Evolutionary conservation across 1,284 basidiomycete species (phyloP).

Genomic region (Puccinia horiana): DNA sequence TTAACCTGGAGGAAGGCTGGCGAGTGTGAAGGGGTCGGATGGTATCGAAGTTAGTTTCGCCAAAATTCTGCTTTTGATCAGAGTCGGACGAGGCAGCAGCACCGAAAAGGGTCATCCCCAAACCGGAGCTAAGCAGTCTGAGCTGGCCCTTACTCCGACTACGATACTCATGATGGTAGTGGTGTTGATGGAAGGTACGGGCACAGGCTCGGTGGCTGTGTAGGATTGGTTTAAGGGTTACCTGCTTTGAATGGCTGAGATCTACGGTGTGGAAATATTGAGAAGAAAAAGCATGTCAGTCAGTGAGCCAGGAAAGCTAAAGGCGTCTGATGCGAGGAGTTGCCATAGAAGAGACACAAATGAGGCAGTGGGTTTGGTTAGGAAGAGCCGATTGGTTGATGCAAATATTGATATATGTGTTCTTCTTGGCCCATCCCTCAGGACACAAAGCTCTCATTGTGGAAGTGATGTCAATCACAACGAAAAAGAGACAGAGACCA

Average conservation of each 20-base stretch:
- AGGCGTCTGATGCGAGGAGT: neutral
- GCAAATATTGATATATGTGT: neutral
- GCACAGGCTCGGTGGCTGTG: neutral
- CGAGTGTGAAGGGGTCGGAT: conserved; percentile 22
- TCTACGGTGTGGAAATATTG: neutral
- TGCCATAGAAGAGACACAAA: neutral
- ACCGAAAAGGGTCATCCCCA: neutral
- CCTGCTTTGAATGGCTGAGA: neutral
- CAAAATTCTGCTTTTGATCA: conserved; percentile 4
- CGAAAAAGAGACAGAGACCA: neutral
- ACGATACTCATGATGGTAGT: neutral
- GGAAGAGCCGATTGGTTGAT: neutral
- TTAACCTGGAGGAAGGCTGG: conserved; percentile 9
- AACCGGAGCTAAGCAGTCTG: conserved; percentile 6
- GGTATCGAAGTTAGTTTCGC: conserved; percentile 29
- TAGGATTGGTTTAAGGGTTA: neutral
- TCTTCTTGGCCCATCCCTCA: neutral
- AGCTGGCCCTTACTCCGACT: neutral
- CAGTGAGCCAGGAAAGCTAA: neutral
- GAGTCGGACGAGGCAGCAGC: conserved; percentile 1
- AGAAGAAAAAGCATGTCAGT: neutral
- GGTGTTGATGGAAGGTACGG: neutral
- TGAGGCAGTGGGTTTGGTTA: neutral
- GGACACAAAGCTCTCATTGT: neutral
- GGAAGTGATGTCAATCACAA: neutral